These are phyloP conservation scores for Vitis labrusca DNA, from an alignment of 164 flowering plant species.

Conservation along the genomic window DNA sequence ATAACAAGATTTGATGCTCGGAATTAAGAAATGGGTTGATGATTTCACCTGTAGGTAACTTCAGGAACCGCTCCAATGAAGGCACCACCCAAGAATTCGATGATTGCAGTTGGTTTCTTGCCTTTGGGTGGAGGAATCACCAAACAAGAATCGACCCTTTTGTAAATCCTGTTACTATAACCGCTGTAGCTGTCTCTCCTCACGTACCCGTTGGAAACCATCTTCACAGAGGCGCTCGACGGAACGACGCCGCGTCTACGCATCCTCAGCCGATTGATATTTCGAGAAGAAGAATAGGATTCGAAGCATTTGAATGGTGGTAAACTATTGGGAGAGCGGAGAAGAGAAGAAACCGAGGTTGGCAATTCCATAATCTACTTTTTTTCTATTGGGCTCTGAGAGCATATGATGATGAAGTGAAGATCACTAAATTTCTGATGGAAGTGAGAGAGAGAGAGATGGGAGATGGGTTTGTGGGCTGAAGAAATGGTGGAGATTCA, in stretches of 20 bases:
- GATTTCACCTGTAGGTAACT: constrained; percentile 69
- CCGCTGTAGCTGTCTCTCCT: constrained; percentile 18
- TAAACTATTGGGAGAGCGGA: neutral
- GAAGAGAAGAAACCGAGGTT: neutral
- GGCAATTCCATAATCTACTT: constrained; percentile 14
- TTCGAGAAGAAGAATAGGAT: no score
- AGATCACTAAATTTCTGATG: no score
- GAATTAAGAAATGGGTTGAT: neutral
- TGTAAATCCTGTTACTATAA: constrained; percentile 31
- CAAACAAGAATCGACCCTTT: constrained; percentile 62
- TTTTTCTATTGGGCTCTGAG: no score
- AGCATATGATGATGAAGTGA: no score
- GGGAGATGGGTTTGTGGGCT: no score
- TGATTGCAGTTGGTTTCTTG: constrained; percentile 66
- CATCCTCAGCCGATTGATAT: neutral
- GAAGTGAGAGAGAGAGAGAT: no score
- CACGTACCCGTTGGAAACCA: constrained; percentile 34
- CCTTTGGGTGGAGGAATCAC: constrained; percentile 69
- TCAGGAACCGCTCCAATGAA: constrained; percentile 95
- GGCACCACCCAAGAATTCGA: constrained; percentile 92
- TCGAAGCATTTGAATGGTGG: neutral
- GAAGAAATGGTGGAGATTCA: no score
- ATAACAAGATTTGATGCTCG: no score
- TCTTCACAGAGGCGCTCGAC: constrained; percentile 6
- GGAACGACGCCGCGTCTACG: neutral